These are phyloP conservation scores for Eucalyptus sp. DNA, from an alignment of 345 rosid genomes.

Conservation along the genomic window DNA sequence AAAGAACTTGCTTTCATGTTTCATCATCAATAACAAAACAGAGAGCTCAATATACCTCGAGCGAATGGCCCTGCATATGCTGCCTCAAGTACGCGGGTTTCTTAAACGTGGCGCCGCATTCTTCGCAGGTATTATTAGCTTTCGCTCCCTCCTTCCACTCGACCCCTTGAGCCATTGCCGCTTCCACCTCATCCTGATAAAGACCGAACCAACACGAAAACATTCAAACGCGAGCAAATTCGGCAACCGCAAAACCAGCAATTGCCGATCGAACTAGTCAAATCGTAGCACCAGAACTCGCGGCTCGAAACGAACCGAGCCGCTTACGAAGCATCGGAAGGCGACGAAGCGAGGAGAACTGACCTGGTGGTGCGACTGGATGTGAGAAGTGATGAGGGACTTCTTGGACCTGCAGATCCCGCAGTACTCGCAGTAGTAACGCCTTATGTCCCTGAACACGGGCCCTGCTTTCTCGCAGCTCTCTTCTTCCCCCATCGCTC, in stretches of 20 bases:
- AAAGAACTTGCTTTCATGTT: background rate
- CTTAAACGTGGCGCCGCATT: conserved; percentile 64
- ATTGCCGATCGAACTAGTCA: background rate
- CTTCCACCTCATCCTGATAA: conserved; percentile 27
- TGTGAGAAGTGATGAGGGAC: conserved; percentile 54
- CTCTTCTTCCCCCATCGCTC: conserved; percentile 17
- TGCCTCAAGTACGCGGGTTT: conserved; percentile 81
- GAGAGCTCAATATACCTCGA: conserved; percentile 35
- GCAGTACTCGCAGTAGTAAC: conserved; percentile 65
- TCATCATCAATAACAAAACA: background rate
- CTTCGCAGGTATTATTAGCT: conserved; percentile 32
- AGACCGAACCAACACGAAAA: background rate
- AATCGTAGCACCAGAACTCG: background rate
- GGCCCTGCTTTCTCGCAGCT: background rate
- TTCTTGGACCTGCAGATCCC: conserved; percentile 87
- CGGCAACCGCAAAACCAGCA: background rate
- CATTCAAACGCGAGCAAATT: background rate
- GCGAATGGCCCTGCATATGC: conserved; percentile 73
- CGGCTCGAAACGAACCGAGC: background rate
- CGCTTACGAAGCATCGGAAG: background rate
- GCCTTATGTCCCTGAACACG: conserved; percentile 42
- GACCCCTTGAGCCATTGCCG: background rate
- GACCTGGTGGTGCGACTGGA: conserved; percentile 46
- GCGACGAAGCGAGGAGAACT: background rate
- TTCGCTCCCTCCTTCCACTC: conserved; percentile 8